These are phyloP conservation scores for Platanus orientalis DNA, from an alignment of 164 flowering plant species.

Conservation along the genomic window DNA sequence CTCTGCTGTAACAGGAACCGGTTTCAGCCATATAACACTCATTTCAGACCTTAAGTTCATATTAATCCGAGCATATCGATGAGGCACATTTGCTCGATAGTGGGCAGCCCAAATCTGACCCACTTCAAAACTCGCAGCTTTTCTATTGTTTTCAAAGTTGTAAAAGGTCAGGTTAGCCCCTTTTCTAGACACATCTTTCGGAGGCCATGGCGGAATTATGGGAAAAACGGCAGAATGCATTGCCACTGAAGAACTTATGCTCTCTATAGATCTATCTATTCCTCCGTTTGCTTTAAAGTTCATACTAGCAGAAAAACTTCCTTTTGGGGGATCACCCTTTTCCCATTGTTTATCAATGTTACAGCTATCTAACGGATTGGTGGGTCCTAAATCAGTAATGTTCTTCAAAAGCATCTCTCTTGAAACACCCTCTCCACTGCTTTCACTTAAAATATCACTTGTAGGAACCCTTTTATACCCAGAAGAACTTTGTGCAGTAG, in stretches of 20 bases:
- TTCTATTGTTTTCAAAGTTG: constrained; percentile 18
- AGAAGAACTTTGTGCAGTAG: neutral
- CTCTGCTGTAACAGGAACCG: constrained; percentile 24
- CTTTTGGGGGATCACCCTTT: neutral
- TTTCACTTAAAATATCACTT: constrained; percentile 5
- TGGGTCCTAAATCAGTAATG: neutral
- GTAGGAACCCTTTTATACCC: neutral
- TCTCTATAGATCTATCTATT: constrained; percentile 3
- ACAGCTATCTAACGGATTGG: neutral
- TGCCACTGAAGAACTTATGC: constrained; percentile 2
- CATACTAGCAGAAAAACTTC: neutral
- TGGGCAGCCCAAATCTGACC: constrained; percentile 36
- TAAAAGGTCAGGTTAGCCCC: constrained; percentile 11
- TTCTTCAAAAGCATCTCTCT: constrained; percentile 7
- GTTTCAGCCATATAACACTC: constrained; percentile 39
- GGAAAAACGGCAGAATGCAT: neutral
- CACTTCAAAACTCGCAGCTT: constrained; percentile 12
- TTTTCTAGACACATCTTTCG: neutral
- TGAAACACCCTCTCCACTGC: neutral
- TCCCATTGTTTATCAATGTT: neutral
- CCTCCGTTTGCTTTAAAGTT: neutral
- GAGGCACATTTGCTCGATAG: constrained; percentile 22
- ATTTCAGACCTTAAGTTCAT: constrained; percentile 4
- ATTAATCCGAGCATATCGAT: constrained; percentile 22
- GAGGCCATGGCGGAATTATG: neutral